A percentile compares a stretch with the other conserved stretches of the same genome.
phyloP scores from a whole-genome alignment of 106 monocot species.

The Dioscorea dumetorum region DNA sequence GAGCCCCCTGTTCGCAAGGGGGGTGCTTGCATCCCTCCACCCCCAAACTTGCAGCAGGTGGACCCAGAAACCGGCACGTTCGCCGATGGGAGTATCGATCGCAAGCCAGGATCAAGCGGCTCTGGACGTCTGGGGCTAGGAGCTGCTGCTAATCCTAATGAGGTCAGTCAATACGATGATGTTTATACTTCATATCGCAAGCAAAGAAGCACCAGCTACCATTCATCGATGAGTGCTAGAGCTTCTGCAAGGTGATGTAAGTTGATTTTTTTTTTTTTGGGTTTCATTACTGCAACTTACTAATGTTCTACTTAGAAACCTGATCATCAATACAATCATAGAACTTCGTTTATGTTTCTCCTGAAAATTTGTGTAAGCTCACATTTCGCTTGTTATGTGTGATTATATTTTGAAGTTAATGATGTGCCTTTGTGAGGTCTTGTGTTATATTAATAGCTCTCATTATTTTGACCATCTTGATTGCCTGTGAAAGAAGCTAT shows the following conservation, averaged over 20 bases:
- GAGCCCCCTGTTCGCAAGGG: slow-evolving; percentile 64
- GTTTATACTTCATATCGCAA: slow-evolving; percentile 88
- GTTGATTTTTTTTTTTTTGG: too few relatives aligned
- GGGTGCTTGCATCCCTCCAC: slow-evolving; percentile 93
- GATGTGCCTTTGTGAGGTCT: too few relatives aligned
- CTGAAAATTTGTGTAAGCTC: too few relatives aligned
- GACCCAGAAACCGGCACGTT: slow-evolving; percentile 76
- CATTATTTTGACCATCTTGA: too few relatives aligned
- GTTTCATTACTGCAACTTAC: too few relatives aligned
- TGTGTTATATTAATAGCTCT: too few relatives aligned
- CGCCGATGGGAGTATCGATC: slow-evolving; percentile 60
- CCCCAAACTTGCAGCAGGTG: slow-evolving; percentile 55
- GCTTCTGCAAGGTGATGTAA: slow-evolving; percentile 39
- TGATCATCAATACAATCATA: too few relatives aligned
- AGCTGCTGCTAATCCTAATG: slow-evolving; percentile 76
- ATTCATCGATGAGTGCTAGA: slow-evolving; percentile 83
- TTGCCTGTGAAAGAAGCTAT: too few relatives aligned
- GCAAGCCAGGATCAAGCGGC: slow-evolving; percentile 40
- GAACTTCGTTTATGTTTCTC: too few relatives aligned
- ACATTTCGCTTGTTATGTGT: too few relatives aligned
- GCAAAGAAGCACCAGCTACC: slow-evolving; percentile 89
- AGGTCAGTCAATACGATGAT: slow-evolving; percentile 88
- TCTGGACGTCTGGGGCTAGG: slow-evolving; percentile 75
- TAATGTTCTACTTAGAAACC: too few relatives aligned
- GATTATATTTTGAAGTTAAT: too few relatives aligned